Base-by-base conservation (phyloP, 208 protist species). In the Hexamita inflata region DNA sequence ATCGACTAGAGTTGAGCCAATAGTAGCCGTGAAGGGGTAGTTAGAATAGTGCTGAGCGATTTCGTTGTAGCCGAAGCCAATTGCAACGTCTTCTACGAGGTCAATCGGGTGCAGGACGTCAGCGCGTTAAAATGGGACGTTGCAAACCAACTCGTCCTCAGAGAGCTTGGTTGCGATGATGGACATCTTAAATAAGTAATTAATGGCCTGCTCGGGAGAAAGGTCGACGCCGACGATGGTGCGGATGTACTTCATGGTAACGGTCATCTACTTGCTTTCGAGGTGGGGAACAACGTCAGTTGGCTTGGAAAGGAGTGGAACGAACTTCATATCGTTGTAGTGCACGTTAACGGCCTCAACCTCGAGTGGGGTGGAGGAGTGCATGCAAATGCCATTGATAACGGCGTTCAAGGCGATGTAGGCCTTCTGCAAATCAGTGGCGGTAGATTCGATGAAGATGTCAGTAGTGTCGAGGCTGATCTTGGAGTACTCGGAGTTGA, bases 371-470 rank as follows among this genome's bases (percentile, higher is more conserved):
- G 26, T 70, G 19, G 34, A 45, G 15, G 64, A 42, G 42, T 70
- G 64, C 35, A 45, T 45, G 2, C 2, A n/a, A 24, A 70, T 4
- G 38, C 30, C n/a, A 49, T 13, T 45, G 26, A 49, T 45, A 24
- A 70, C 38, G n/a, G 28, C 7, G n/a, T 49, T 57, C 7, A 70
- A n/a, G 38, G 64, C 38, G 42, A 58, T 65, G 58, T 62, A 60
- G 28, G 73, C 80, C 30, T 94, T 95, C 61, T 92, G 93, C 61
- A 88, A 82, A 76, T 98, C 96, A 30, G 89, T 91, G 11, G 92
- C 94, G 0, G 96, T 99, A 82, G 90, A 93, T 82, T 99, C 96
- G 82, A 99, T 97, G 62, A 99, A 96, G 40, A 99, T 87, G 78
- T 99, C 95, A 38, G 87, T 89, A 0, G 95, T 99, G 24, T 88